Percentiles rank a stretch among this genome's conserved stretches.
phyloP scores from a whole-genome alignment of 164 flowering plant genomes.

The Vitis cinerea region DNA sequence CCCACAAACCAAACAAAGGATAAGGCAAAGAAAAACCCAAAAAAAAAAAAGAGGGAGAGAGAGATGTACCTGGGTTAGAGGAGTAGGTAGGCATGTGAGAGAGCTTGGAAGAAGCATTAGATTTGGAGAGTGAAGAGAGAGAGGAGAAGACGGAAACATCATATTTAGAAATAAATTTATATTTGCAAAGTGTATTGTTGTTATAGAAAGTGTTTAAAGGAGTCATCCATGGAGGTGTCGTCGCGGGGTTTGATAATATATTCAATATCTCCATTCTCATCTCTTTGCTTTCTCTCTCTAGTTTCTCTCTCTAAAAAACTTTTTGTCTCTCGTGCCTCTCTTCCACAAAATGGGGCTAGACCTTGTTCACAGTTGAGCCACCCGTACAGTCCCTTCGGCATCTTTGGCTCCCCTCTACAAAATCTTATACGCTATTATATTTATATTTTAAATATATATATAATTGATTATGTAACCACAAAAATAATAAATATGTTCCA shows the following conservation, averaged over 20 bases:
- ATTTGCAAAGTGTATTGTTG: neutral
- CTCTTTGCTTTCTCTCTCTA: conserved; percentile 10
- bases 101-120: conserved; percentile 7
- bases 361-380: too few species aligned
- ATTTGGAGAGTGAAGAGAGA: conserved; percentile 6
- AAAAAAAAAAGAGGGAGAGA: neutral
- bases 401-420: too few species aligned
- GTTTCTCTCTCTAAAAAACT: conserved; percentile 7
- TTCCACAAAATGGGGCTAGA: neutral
- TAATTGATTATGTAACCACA: too few species aligned
- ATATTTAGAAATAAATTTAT: neutral
- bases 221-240: conserved; percentile 10
- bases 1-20: neutral
- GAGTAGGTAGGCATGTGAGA: conserved; percentile 14
- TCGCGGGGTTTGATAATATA: conserved; percentile 19
- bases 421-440: too few species aligned
- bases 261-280: conserved; percentile 33
- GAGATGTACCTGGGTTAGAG: conserved; percentile 24
- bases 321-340: neutral
- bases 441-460: too few species aligned
- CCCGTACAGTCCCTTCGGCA: too few species aligned
- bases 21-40: neutral
- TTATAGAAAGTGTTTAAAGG: neutral
- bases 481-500: too few species aligned
- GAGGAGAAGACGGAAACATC: conserved; percentile 10